Base-by-base conservation (phyloP, 306 rosid genomes). In the Argentina anserina region DNA sequence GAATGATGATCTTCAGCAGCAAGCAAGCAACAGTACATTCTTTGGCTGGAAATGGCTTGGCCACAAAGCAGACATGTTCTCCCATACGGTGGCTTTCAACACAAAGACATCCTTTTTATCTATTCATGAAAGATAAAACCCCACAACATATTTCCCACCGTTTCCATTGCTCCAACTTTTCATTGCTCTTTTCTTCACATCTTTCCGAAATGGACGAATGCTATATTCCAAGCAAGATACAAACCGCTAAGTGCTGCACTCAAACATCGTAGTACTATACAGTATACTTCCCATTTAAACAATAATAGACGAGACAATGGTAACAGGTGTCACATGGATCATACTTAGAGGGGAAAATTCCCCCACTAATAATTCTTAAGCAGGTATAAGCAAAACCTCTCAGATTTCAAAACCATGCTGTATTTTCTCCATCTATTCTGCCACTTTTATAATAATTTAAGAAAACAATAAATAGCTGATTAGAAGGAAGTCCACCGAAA, bases 271-370 rank as follows among this genome's bases (percentile, higher is more conserved):
- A n/a, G 34, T 34, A 29, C 73, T 52, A 34, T n/a, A 49, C 36
- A 25, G 26, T 33, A 49, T 21, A n/a, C 20, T 8, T 36, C 7
- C n/a, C 47, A 12, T 42, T 23, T 20, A 31, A 29, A 7, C 70
- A 69, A 69, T 69, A 69, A 61, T 47, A 70, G 42, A 47, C 65
- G 75, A 46, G 69, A 65, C 75, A 62, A 52, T 40, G 65, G 34
- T 40, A 46, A 70, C 34, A 26, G 65, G 12, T 47, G 55, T 61
- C 56, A 76, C 55, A 21, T 45, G 63, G 69, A 47, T 28, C n/a
- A 61, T 43, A 17, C n/a, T 43, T 43, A 43, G 23, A 41, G 58
- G 60, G 40, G 41, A 25, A 26, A 63, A 17, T 31, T 31, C 23
- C 70, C 10, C 56, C 33, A 41, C 18, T 26, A 17, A 67, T 63